Evolutionary conservation across 306 rosid species (phyloP).

Genomic region (Quercus bicolor): DNA sequence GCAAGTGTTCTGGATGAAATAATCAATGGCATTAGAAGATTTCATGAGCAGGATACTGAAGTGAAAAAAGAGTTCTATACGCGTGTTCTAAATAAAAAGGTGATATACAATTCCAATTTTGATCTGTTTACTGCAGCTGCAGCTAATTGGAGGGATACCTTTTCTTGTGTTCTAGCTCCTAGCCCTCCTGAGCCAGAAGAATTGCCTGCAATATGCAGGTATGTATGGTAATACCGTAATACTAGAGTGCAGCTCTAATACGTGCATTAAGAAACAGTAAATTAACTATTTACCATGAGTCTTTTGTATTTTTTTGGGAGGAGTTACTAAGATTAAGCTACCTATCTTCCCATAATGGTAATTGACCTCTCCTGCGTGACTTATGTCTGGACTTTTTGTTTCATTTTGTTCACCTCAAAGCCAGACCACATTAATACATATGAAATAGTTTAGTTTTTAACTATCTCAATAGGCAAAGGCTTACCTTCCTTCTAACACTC

Average conservation of each 20-base stretch:
- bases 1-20: constrained; percentile 25
- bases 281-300: too few relatives aligned
- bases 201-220: constrained; percentile 38
- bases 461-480: too few relatives aligned
- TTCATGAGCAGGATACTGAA: constrained; percentile 44
- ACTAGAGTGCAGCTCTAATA: not conserved
- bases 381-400: too few relatives aligned
- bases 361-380: too few relatives aligned
- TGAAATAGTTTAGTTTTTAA: too few relatives aligned
- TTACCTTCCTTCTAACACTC: too few relatives aligned
- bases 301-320: too few relatives aligned
- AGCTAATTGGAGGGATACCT: constrained; percentile 40
- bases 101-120: constrained; percentile 30
- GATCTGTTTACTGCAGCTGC: constrained; percentile 27
- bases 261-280: not conserved
- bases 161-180: constrained; percentile 26
- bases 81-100: not conserved
- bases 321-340: too few relatives aligned
- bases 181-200: constrained; percentile 27
- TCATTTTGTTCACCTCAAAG: too few relatives aligned
- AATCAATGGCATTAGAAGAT: constrained; percentile 30
- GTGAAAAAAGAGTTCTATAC: constrained; percentile 28
- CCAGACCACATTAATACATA: too few relatives aligned
- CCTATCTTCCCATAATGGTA: too few relatives aligned
- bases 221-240: not conserved